Base-by-base conservation (phyloP, 2,329 filamentous ascomycete genomes). In the Fusarium buxicola region DNA sequence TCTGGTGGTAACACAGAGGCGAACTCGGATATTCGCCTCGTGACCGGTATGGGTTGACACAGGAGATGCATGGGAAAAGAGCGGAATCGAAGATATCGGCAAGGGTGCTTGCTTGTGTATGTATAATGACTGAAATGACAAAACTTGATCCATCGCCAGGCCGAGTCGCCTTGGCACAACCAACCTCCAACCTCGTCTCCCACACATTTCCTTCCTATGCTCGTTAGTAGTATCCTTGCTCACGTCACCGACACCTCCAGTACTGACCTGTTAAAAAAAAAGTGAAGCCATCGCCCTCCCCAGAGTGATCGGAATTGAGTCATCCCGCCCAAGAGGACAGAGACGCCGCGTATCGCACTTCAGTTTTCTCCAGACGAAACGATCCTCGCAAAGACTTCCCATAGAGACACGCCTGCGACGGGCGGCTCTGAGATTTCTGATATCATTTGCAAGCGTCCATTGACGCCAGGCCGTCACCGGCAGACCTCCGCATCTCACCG, bases 251-350 rank as follows among this genome's bases (percentile, higher is more conserved):
- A 18, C 16, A 38, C 28, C 16, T 9, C 8, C 15, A 57, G 41
- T 18, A 72, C 73, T 73, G 65, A 75, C 73, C 70, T 71, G 53
- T 3, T 9, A 34, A 12, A 69, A 69, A 73, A 73, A 74, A 65
- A 66, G 62, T 77, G 75, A 78, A 77, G 75, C 66, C 88, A 87
- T 86, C 89, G 85, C 87, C 89, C 89, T 86, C 87, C 85, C 84
- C 89, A 90, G 89, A 92, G 87, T 93, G 89, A 94, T 92, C 90
- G 89, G 91, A 93, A 93, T 94, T 89, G 90, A 92, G 92, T 92
- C 83, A 75, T 89, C 75, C 54, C 41, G 76, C 72, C 63, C 60
- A 64, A 53, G 31, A 58, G 46, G 47, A 51, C 45, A 49, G 52
- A 50, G 55, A 94, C 87, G 92, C 92, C 86, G 91, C 91, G 90